Conservation (phyloP, 768 basidiomycete genomes). For the Lanmaoa pseudosensibilis region DNA sequence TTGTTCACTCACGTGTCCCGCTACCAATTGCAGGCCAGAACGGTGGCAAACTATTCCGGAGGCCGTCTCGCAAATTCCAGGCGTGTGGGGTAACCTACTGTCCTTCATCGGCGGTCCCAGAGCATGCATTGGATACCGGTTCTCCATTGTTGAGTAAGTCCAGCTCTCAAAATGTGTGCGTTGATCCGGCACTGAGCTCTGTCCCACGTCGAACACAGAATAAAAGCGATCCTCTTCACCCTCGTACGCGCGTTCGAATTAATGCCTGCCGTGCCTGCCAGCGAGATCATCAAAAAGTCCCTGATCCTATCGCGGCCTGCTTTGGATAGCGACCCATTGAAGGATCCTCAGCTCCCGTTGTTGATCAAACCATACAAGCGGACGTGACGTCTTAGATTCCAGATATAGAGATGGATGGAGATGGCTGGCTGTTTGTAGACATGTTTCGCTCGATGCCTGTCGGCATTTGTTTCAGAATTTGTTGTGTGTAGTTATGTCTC, state of each 20-base stretch:
- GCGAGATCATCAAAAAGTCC: background rate
- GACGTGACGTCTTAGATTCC: background rate
- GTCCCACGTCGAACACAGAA: background rate
- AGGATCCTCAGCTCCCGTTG: conserved; percentile 8
- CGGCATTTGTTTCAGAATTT: too few species aligned
- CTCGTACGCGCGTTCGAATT: conserved; percentile 15
- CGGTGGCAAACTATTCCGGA: conserved; percentile 57
- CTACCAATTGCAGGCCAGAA: conserved; percentile 49
- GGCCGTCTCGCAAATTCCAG: conserved; percentile 47
- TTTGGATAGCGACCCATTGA: conserved; percentile 2
- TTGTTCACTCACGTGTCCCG: background rate
- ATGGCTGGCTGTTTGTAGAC: too few species aligned
- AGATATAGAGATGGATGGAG: background rate
- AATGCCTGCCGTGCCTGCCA: conserved; percentile 4
- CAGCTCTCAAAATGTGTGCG: background rate
- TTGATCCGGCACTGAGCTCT: background rate
- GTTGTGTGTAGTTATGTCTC: background rate
- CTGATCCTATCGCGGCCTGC: background rate
- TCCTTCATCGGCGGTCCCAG: conserved; percentile 65
- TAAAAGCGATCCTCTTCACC: conserved; percentile 6
- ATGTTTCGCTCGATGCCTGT: background rate
- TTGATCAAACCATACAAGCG: conserved; percentile 6
- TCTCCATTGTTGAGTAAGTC: conserved; percentile 59
- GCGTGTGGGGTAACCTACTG: conserved; percentile 59
- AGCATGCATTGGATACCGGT: conserved; percentile 69